Evolutionary conservation across 495 filamentous ascomycete genomes (phyloP).

Genomic region (Xanthoparmelia taractica): DNA sequence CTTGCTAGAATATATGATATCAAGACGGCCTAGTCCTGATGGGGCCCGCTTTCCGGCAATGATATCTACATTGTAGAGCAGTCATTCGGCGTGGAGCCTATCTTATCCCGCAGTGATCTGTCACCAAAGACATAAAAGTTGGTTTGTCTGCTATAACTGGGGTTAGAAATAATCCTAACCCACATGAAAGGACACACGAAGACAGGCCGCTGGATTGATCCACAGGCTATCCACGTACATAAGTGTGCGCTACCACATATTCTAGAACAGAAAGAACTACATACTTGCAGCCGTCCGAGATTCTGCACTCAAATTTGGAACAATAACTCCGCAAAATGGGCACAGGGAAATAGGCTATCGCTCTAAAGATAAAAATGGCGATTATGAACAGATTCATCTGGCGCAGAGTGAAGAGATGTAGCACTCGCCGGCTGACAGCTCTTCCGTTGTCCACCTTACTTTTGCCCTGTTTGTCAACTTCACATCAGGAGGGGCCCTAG

Average conservation of each 20-base stretch:
- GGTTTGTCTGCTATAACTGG: not conserved
- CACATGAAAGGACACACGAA: not conserved
- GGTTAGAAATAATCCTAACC: not conserved
- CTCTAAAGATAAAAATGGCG: not conserved
- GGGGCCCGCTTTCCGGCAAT: not conserved
- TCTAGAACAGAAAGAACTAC: too few species aligned
- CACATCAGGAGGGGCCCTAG: not conserved
- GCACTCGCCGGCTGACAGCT: not conserved
- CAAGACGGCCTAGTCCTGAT: not conserved
- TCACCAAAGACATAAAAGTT: not conserved
- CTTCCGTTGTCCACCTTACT: not conserved
- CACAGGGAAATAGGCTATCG: not conserved
- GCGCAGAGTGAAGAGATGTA: not conserved
- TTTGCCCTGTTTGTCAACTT: not conserved
- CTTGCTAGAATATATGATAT: constrained; percentile 17
- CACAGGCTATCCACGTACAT: not conserved
- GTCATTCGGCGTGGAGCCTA: not conserved
- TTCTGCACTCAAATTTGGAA: too few species aligned
- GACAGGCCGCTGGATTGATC: not conserved
- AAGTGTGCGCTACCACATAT: not conserved
- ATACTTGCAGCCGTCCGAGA: too few species aligned
- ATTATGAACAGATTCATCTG: not conserved
- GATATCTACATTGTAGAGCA: not conserved
- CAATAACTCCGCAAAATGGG: too few species aligned
- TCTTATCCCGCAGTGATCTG: not conserved